phyloP scores from a whole-genome alignment of 441 rosid species.

The Erodium moschatum region DNA sequence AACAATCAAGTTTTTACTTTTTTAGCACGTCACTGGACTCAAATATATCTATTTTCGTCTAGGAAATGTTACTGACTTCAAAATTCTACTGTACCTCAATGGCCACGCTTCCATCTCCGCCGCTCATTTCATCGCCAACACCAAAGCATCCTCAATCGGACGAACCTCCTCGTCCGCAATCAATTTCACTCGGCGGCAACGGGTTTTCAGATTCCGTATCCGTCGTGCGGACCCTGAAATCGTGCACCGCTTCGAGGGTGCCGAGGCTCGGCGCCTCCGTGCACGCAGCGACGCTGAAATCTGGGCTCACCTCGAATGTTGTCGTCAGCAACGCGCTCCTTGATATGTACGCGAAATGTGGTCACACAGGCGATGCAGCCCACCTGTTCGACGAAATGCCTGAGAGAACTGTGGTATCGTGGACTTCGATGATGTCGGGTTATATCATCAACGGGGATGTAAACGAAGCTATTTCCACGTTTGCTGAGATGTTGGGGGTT shows the following conservation, averaged over 20 bases:
- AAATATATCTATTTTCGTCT: no score
- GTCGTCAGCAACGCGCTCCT: background rate
- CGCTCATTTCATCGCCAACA: background rate
- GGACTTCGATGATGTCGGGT: background rate
- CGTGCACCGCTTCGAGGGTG: slow-evolving; percentile 12
- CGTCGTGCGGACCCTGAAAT: slow-evolving; percentile 1
- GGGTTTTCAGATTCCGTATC: background rate
- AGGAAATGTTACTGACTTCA: background rate
- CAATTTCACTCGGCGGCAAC: background rate
- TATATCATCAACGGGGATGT: background rate
- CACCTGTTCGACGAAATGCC: background rate
- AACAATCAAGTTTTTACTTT: background rate
- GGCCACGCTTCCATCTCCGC: background rate
- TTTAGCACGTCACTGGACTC: background rate
- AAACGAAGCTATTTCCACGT: background rate
- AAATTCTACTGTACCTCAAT: background rate
- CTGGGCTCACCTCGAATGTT: background rate
- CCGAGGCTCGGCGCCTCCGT: slow-evolving; percentile 21
- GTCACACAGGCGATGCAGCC: background rate
- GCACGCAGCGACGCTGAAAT: slow-evolving; percentile 22
- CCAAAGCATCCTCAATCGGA: no score
- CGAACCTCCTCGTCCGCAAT: background rate
- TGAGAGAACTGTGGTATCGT: background rate
- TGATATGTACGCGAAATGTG: background rate
- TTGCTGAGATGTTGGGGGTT: background rate